Evolutionary conservation across 1,284 basidiomycete species (phyloP).

Genomic region (Garcileccinum viscosum): DNA sequence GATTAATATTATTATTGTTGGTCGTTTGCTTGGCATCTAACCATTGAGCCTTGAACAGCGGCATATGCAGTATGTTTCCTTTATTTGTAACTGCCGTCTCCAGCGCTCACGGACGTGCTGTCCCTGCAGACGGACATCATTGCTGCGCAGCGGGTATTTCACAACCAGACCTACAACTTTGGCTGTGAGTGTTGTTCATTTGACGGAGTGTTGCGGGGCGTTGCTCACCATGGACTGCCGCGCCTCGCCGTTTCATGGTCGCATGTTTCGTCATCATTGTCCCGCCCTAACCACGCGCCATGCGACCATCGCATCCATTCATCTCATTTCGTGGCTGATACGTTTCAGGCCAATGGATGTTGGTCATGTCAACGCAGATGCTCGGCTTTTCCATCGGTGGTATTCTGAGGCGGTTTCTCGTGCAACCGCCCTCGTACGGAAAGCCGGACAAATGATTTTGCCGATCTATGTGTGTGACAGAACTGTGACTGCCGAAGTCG

Average conservation of each 20-base stretch:
- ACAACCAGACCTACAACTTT: conserved; percentile 66
- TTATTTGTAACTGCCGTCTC: neutral
- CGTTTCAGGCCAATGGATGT: conserved; percentile 70
- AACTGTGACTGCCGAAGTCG: no score
- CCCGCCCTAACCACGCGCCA: neutral
- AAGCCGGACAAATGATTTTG: no score
- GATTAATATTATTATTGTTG: neutral
- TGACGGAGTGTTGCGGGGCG: neutral
- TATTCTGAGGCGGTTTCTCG: conserved; percentile 75
- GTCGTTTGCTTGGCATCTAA: no score
- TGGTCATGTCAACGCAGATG: conserved; percentile 86
- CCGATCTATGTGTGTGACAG: no score
- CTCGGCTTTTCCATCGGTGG: conserved; percentile 90
- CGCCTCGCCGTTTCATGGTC: neutral
- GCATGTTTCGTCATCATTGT: neutral
- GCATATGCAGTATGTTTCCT: conserved; percentile 36
- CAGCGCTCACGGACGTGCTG: neutral
- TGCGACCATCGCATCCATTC: neutral
- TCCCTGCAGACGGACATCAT: conserved; percentile 68
- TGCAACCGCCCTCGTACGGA: conserved; percentile 85
- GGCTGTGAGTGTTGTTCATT: conserved; percentile 47
- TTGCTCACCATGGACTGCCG: conserved; percentile 3
- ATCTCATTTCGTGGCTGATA: conserved; percentile 36
- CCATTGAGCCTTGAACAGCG: conserved; percentile 29
- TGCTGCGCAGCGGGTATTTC: conserved; percentile 77